Conservation (phyloP, 371 early-diverging fungal genomes). For the Zychaea mexicana region DNA sequence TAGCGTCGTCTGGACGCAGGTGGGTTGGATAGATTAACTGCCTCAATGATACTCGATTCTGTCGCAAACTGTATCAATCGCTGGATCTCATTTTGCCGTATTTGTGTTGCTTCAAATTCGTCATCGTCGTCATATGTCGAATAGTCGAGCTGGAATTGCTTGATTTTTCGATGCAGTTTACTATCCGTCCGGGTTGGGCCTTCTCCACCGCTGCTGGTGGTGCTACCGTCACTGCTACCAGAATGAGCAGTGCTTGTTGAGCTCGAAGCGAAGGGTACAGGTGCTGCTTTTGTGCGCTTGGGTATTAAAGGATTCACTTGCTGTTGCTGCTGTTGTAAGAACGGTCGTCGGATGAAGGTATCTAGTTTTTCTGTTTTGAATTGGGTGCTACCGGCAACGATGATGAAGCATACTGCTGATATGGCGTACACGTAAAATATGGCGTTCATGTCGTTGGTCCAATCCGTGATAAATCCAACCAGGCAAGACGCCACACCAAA, state of each 20-base stretch:
- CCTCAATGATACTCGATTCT: conserved; percentile 57
- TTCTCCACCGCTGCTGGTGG: background rate
- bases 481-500: conserved; percentile 51
- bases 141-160: conserved; percentile 34
- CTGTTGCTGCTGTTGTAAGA: background rate
- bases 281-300: background rate
- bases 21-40: conserved; percentile 52
- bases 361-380: conserved; percentile 46
- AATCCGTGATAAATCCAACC: conserved; percentile 50
- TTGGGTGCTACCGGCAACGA: conserved; percentile 44
- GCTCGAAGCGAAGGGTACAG: background rate
- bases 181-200: background rate
- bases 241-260: background rate
- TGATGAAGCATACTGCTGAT: conserved; percentile 46
- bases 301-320: background rate
- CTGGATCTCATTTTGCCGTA: conserved; percentile 47
- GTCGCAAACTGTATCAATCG: conserved; percentile 55
- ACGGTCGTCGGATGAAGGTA: background rate
- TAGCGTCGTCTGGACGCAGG: conserved; percentile 37
- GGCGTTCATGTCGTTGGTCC: conserved; percentile 52
- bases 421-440: conserved; percentile 52
- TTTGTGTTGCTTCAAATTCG: conserved; percentile 7
- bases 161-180: conserved; percentile 14
- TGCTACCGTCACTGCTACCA: background rate
- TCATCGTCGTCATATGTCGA: conserved; percentile 29